Percentiles rank a stretch among this genome's conserved stretches.
Conservation (phyloP, 371 early-diverging fungal genomes). For the Rhizopus arrhizus region DNA sequence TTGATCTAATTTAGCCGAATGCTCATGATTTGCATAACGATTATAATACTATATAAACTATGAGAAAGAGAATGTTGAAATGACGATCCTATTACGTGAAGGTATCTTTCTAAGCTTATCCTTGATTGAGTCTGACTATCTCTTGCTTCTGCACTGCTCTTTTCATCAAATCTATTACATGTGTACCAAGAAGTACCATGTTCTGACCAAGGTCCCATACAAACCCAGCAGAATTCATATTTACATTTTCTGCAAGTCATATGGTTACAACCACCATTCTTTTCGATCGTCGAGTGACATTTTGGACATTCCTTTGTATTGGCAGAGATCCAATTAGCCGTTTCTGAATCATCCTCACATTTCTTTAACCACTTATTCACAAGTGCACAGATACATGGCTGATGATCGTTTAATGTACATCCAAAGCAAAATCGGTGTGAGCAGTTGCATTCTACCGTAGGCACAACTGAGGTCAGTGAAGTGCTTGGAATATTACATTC, state of each 20-base stretch:
- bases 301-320: slow-evolving; percentile 96
- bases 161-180: slow-evolving; percentile 93
- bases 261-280: slow-evolving; percentile 96
- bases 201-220: slow-evolving; percentile 86
- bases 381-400: slow-evolving; percentile 87
- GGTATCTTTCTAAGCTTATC: slow-evolving; percentile 85
- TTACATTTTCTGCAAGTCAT: slow-evolving; percentile 90
- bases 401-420: slow-evolving; percentile 86
- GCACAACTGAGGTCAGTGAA: slow-evolving; percentile 74
- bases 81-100: slow-evolving; percentile 67
- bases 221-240: slow-evolving; percentile 90
- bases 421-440: slow-evolving; percentile 91
- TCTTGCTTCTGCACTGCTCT: slow-evolving; percentile 76
- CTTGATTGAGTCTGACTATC: slow-evolving; percentile 86
- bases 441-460: slow-evolving; percentile 86
- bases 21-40: slow-evolving; percentile 96
- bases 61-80: neutral
- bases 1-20: slow-evolving; percentile 87
- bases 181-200: slow-evolving; percentile 90
- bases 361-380: slow-evolving; percentile 92
- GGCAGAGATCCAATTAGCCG: slow-evolving; percentile 96
- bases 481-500: slow-evolving; percentile 81
- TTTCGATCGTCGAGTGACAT: slow-evolving; percentile 94
- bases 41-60: slow-evolving; percentile 77
- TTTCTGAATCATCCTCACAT: slow-evolving; percentile 97